Evolutionary conservation across 306 rosid genomes (phyloP), one percentile per base, ranked within the genome.

Genomic region (Quercus engelmannii): DNA sequence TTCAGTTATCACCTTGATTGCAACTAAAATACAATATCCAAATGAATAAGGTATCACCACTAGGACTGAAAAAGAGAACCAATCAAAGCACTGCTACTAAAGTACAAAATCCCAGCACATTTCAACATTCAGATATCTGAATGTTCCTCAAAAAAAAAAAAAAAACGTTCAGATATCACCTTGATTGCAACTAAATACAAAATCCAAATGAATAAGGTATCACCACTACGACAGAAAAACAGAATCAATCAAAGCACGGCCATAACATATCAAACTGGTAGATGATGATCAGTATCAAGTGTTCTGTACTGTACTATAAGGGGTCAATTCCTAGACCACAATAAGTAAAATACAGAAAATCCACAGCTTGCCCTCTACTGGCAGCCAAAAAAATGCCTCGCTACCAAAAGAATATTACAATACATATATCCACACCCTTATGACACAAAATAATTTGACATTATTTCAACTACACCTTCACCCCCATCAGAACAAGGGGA

Each of bases 381-480:
- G 88, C 88, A 85, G 94, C 89, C 89, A 71, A 83, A 89, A 87
- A 87, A 88, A 82, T 89, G 87, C 91, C 88, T 92, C 57, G 82
- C 90, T 92, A 89, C 82, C 79, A 73, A 88, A 92, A 86, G 90
- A 86, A 89, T 81, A 92, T 87, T 86, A 91, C 97, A 92, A 83
- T 70, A 85, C 83, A 61, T 79, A 71, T 79, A 71, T 85, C 88
- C 89, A 81, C 88, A 74, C 82, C 76, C 84, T 82, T 86, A 85
- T 86, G 85, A 82, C 87, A 83, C 84, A 83, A 84, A 77, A 87
- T 85, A 85, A 82, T 75, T 75, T 14, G 72, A 81, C 55, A 86
- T 90, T 89, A 88, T 88, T 90, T 65, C 70, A 74, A 77, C 85
- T 84, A 81, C 87, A 83, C 88, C 87, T 76, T 85, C 82, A 81